Percentiles rank a stretch among this genome's conserved stretches.
Evolutionary conservation across 305 asterid genomes (phyloP).

Genomic region (Striga hermonthica): DNA sequence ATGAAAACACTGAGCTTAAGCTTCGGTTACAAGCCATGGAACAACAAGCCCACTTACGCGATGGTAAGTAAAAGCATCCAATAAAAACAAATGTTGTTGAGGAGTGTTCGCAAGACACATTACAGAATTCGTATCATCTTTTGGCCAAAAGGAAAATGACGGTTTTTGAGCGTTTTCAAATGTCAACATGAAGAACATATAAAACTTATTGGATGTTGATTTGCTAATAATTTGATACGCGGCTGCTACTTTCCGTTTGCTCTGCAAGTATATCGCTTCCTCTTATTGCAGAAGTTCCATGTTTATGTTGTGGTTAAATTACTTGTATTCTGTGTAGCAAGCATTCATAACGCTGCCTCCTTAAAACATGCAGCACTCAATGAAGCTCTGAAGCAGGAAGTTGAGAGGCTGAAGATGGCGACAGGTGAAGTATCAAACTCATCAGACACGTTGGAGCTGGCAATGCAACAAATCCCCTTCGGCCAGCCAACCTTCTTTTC

Average conservation of each 20-base stretch:
- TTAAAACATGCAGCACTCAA: conserved; percentile 54
- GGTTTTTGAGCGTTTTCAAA: too few relatives aligned
- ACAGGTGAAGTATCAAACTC: conserved; percentile 59
- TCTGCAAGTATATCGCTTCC: too few relatives aligned
- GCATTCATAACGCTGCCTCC: not conserved
- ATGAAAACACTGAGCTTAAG: conserved; percentile 44
- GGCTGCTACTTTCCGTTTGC: too few relatives aligned
- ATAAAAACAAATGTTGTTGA: not conserved
- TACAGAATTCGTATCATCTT: too few relatives aligned
- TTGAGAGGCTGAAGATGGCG: conserved; percentile 68
- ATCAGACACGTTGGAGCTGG: conserved; percentile 49
- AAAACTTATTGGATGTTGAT: too few relatives aligned
- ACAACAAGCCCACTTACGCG: conserved; percentile 84
- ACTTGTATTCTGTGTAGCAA: not conserved
- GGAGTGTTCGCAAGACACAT: too few relatives aligned
- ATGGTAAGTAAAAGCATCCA: conserved; percentile 44
- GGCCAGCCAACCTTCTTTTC: conserved; percentile 50
- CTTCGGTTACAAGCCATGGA: conserved; percentile 84
- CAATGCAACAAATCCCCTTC: conserved; percentile 64
- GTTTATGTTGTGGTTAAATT: not conserved
- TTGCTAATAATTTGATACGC: too few relatives aligned
- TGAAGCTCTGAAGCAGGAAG: conserved; percentile 85
- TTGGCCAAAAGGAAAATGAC: too few relatives aligned
- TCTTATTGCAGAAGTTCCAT: not conserved
- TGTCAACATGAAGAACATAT: too few relatives aligned